phyloP scores from a whole-genome alignment of 2,329 filamentous ascomycete species.

The Grosmannia serpens region DNA sequence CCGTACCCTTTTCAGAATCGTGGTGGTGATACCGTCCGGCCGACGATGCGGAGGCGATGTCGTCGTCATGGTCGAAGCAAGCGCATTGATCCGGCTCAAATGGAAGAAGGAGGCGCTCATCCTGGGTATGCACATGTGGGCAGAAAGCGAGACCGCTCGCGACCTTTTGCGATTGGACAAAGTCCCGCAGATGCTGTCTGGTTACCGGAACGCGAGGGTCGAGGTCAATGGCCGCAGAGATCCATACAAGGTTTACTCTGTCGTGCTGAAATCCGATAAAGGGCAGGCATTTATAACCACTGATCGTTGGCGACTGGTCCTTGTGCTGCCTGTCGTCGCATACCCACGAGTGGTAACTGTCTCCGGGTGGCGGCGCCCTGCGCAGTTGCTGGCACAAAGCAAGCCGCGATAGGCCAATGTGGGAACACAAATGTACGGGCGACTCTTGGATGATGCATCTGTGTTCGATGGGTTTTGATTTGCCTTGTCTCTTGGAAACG shows the following conservation, averaged over 20 bases:
- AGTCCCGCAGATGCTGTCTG: neutral
- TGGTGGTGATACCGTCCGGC: neutral
- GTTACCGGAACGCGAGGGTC: neutral
- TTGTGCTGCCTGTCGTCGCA: neutral
- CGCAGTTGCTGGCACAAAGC: neutral
- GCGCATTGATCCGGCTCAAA: constrained; percentile 1
- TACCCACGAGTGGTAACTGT: neutral
- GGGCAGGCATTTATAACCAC: neutral
- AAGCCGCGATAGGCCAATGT: neutral
- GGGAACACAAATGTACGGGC: neutral
- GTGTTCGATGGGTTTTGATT: neutral
- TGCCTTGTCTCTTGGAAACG: neutral
- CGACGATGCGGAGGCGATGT: neutral
- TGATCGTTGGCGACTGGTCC: neutral
- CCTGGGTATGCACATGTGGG: neutral
- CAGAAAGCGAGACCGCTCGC: neutral
- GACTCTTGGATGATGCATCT: neutral
- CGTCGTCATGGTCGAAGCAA: neutral
- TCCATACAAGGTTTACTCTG: neutral
- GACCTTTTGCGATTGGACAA: neutral
- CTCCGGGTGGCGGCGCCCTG: neutral
- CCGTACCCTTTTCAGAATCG: neutral
- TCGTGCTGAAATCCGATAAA: neutral
- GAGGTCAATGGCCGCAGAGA: neutral
- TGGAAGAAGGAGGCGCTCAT: constrained; percentile 1